Percentiles rank a stretch among this genome's conserved stretches.
Evolutionary conservation across 768 basidiomycete genomes (phyloP).

Genomic region (Amanita rubescens): DNA sequence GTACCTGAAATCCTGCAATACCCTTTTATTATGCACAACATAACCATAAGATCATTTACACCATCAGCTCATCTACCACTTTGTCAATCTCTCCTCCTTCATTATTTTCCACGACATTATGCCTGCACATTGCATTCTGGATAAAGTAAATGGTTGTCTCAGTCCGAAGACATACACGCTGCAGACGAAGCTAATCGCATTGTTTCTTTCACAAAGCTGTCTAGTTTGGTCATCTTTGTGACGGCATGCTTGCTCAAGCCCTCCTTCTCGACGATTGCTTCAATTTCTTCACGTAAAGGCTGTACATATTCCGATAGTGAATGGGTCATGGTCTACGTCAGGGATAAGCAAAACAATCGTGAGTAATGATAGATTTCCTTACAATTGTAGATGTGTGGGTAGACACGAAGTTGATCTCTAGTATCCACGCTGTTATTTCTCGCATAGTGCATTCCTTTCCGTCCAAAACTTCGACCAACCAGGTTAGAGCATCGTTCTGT

Average conservation of each 20-base stretch:
- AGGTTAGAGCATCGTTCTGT: slow-evolving; percentile 40
- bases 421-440: slow-evolving; percentile 26
- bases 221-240: slow-evolving; percentile 37
- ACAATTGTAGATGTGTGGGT: slow-evolving; percentile 38
- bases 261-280: slow-evolving; percentile 24
- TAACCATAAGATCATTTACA: too few species aligned
- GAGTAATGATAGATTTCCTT: background rate
- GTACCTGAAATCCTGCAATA: too few species aligned
- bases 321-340: slow-evolving; percentile 26
- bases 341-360: background rate
- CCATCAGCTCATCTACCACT: too few species aligned
- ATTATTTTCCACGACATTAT: too few species aligned
- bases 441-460: slow-evolving; percentile 18
- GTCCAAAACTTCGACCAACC: slow-evolving; percentile 34
- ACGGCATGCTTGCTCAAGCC: slow-evolving; percentile 33
- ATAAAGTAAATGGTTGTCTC: too few species aligned
- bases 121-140: too few species aligned
- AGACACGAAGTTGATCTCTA: slow-evolving; percentile 34
- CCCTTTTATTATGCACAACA: too few species aligned
- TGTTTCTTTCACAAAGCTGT: slow-evolving; percentile 42
- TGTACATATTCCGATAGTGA: slow-evolving; percentile 26
- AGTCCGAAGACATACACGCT: too few species aligned
- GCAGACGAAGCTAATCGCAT: too few species aligned
- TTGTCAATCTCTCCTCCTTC: too few species aligned
- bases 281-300: slow-evolving; percentile 37